Evolutionary conservation across 495 filamentous ascomycete genomes (phyloP), one percentile per base, ranked within the genome.

Genomic region (Aspergillus asperescens): DNA sequence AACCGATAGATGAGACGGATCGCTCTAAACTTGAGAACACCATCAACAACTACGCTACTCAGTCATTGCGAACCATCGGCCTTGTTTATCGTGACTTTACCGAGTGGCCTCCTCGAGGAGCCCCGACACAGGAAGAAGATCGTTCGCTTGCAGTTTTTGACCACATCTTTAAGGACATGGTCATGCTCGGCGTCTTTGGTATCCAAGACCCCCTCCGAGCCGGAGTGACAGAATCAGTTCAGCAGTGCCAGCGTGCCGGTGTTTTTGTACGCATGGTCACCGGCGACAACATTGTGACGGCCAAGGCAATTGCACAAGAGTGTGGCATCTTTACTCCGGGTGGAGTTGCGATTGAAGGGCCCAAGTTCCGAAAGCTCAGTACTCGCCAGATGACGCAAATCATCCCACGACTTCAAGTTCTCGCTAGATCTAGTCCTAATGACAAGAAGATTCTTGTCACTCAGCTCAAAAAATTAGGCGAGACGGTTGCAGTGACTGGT

Each of bases 231-330:
- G 84, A 90, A 24, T 85, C 90, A 5, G 89, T 95, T n/a, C 66
- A 72, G 18, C 75, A 81, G 46, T 90, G 86, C 46, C 83, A 88
- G 56, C 70, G 78, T 20, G 90, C 90, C 27, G 90, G 90, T 57
- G 87, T 95, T 38, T 83, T 82, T 57, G 88, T 93, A 12, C 82
- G 87, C 29, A 95, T 95, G 90, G 89, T 95, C 13, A 95, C 90
- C 22, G 90, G 90, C 50, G 90, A 95, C 61, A 94, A 93, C 56
- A 75, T 90, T 46, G 70, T 81, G 48, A 95, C 90, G 10, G 90
- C 90, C n/a, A 85, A 84, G 56, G 88, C 89, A 20, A 91, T 95
- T 56, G 90, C 90, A 6, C 65, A 78, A 25, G 86, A 93, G 57
- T 93, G 90, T 69, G 88, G 88, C 22, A 94, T 95, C 51, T 85